Evolutionary conservation across 2,329 filamentous ascomycete genomes (phyloP).

Genomic region (Alternaria novae-zelandiae): DNA sequence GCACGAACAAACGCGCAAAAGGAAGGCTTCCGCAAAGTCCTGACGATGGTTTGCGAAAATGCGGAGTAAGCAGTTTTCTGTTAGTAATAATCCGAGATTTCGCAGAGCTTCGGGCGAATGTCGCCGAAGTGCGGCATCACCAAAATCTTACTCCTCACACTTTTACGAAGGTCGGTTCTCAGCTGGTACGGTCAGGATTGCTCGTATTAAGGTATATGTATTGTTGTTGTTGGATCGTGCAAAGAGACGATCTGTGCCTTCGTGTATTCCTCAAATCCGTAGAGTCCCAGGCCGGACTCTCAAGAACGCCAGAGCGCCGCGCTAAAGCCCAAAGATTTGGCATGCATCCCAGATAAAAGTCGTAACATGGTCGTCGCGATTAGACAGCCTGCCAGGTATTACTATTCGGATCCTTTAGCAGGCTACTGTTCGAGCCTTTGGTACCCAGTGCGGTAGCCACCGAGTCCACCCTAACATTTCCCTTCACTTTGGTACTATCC

Average conservation of each 20-base stretch:
- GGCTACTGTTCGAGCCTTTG: slow-evolving; percentile 6
- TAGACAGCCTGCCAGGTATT: slow-evolving; percentile 6
- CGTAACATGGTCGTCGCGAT: neutral
- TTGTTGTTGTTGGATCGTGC: neutral
- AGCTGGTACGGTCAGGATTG: neutral
- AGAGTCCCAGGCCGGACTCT: too few relatives aligned
- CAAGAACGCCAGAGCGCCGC: slow-evolving; percentile 1
- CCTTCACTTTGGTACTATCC: slow-evolving; percentile 9
- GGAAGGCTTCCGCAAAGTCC: neutral
- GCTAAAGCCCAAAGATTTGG: neutral
- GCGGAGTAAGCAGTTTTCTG: slow-evolving; percentile 3
- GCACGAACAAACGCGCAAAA: neutral
- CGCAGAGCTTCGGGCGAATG: slow-evolving; percentile 13
- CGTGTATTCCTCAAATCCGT: neutral
- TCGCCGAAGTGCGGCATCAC: slow-evolving; percentile 12
- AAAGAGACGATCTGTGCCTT: neutral
- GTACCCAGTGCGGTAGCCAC: slow-evolving; percentile 19
- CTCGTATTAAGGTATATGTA: neutral
- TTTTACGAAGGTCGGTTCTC: rapidly evolving
- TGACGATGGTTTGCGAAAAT: neutral
- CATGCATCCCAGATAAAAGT: neutral
- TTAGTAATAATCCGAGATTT: slow-evolving; percentile 15
- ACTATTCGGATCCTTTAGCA: neutral
- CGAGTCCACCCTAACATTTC: slow-evolving; percentile 18
- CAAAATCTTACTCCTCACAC: neutral